These are phyloP conservation scores for Cercospora nicotianae DNA, from an alignment of 2,329 filamentous ascomycete genomes.

Conservation along the genomic window DNA sequence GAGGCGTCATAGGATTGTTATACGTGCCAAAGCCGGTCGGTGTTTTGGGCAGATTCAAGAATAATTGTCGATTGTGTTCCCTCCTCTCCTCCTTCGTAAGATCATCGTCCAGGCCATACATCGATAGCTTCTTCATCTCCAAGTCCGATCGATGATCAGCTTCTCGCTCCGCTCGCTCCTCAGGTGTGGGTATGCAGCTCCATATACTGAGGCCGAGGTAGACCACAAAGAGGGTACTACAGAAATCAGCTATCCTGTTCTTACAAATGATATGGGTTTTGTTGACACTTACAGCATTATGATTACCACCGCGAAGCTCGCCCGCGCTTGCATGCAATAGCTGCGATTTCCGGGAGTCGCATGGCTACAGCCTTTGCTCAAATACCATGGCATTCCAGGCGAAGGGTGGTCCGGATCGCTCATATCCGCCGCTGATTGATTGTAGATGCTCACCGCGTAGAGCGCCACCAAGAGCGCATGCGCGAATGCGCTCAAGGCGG, in stretches of 20 bases:
- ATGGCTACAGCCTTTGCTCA: slow-evolving; percentile 63
- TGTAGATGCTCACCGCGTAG: slow-evolving; percentile 66
- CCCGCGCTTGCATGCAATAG: slow-evolving; percentile 69
- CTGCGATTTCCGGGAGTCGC: slow-evolving; percentile 51
- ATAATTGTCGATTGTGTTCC: slow-evolving; percentile 55
- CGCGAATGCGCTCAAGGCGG: slow-evolving; percentile 61
- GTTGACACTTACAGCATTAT: slow-evolving; percentile 64
- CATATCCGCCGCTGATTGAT: slow-evolving; percentile 72
- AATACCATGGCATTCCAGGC: slow-evolving; percentile 69
- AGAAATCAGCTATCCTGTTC: slow-evolving; percentile 8
- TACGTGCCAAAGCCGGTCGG: slow-evolving; percentile 38
- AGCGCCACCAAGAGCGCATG: slow-evolving; percentile 60
- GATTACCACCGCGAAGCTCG: slow-evolving; percentile 62
- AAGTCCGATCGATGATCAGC: slow-evolving; percentile 32
- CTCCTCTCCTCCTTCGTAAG: slow-evolving; percentile 52
- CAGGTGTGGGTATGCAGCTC: slow-evolving; percentile 50
- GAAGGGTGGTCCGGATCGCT: slow-evolving; percentile 64
- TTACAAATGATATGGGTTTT: background rate
- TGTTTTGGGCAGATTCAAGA: slow-evolving; percentile 45
- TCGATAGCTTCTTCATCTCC: slow-evolving; percentile 57
- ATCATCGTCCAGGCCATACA: slow-evolving; percentile 44
- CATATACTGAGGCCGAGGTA: slow-evolving; percentile 62
- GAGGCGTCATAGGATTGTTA: slow-evolving; percentile 56
- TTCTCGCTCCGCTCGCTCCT: slow-evolving; percentile 35
- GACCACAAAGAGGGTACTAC: slow-evolving; percentile 60